Conservation (phyloP, 176 grass and related monocot species). For the Cocos nucifera region DNA sequence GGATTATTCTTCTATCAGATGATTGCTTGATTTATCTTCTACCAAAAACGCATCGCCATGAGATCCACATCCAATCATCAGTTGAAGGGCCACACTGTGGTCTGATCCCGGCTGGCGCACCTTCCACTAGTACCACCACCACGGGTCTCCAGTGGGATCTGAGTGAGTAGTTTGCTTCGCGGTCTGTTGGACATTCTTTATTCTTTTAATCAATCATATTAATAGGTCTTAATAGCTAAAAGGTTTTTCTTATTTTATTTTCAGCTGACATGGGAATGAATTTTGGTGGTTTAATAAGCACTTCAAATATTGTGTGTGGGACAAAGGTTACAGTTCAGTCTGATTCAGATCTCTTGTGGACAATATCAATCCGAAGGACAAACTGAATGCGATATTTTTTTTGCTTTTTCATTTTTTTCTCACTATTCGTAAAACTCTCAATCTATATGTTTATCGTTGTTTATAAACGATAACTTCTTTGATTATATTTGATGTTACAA, state of each 20-base stretch:
- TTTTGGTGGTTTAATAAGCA: slow-evolving; percentile 77
- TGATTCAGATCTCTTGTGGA: slow-evolving; percentile 92
- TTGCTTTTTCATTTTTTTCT: slow-evolving; percentile 8
- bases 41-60: slow-evolving; percentile 53
- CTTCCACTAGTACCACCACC: slow-evolving; percentile 48
- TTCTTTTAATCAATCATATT: too few relatives aligned
- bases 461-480: too few relatives aligned
- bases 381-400: slow-evolving; percentile 1
- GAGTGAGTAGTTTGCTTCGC: slow-evolving; percentile 20
- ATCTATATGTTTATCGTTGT: too few relatives aligned
- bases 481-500: too few relatives aligned
- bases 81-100: slow-evolving; percentile 77
- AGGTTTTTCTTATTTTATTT: background rate
- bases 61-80: slow-evolving; percentile 43
- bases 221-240: too few relatives aligned
- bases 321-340: slow-evolving; percentile 58
- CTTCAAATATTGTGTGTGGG: slow-evolving; percentile 66
- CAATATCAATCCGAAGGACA: slow-evolving; percentile 53
- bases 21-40: slow-evolving; percentile 74
- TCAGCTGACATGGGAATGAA: slow-evolving; percentile 34
- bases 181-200: too few relatives aligned
- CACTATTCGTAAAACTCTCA: too few relatives aligned
- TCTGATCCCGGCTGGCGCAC: slow-evolving; percentile 62
- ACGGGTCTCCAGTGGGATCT: slow-evolving; percentile 86
- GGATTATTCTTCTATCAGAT: slow-evolving; percentile 66